phyloP scores from a whole-genome alignment of 148 eudicot genomes.

The Vaccinium darrowii region DNA sequence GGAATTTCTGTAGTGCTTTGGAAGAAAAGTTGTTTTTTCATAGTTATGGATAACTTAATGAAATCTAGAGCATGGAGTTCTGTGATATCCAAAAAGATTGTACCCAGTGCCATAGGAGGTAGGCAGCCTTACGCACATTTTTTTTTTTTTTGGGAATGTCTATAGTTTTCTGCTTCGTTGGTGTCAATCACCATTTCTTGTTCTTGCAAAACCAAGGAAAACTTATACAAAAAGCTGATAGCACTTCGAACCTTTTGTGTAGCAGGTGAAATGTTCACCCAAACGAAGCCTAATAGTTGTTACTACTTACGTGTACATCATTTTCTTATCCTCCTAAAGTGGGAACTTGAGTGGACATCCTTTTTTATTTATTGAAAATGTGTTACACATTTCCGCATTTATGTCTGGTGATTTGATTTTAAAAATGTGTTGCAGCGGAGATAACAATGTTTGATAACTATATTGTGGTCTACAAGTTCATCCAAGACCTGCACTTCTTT shows the following conservation, averaged over 20 bases:
- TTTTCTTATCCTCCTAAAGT: background rate
- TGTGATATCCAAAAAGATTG: background rate
- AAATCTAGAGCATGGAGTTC: background rate
- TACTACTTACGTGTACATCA: background rate
- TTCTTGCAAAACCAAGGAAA: background rate
- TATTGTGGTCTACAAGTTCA: conserved; percentile 61
- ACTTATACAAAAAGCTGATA: background rate
- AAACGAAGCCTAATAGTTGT: background rate
- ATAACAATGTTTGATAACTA: conserved; percentile 57
- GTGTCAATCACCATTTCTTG: background rate
- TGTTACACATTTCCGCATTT: background rate
- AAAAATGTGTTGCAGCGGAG: conserved; percentile 37
- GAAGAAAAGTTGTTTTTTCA: background rate
- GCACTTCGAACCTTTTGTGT: background rate
- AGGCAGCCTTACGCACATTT: background rate
- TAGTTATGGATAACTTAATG: background rate
- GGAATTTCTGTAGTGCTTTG: too few species aligned
- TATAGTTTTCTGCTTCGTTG: background rate
- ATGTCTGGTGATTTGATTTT: background rate
- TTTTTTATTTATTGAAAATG: background rate
- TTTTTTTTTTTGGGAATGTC: background rate
- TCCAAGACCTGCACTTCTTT: conserved; percentile 65
- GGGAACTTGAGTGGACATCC: background rate
- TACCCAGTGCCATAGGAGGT: background rate
- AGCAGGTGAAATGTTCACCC: background rate